Evolutionary conservation across 441 rosid species (phyloP), one percentile per base, ranked within the genome.

Genomic region (Erysimum pusillum): DNA sequence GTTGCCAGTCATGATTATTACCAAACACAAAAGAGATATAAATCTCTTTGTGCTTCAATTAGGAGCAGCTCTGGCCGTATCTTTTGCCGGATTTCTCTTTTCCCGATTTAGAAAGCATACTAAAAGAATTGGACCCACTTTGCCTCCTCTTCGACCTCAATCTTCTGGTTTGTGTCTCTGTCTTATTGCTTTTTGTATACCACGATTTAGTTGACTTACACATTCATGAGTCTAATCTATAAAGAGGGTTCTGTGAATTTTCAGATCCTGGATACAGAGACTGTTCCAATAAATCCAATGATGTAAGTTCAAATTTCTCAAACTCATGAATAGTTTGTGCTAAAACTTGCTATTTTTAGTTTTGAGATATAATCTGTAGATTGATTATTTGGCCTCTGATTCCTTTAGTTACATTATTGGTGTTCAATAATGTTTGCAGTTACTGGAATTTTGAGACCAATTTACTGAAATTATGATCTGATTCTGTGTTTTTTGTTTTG

Each of bases 1-100:
- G 49, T 52, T 6, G 28, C 42, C 28, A 76, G 71, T 38, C 31
- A 85, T 53, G 80, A 80, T 81, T 83, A 42, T 74, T 14, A 22
- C 77, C 54, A 84, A 78, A 69, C 88, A 84, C 22, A 89, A 85
- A 80, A 77, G 75, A 73, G 88, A 86, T 58, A 38, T 95, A 57
- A 89, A 79, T 70, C 81, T 90, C 20, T n/a, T 88, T 51, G 70
- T 90, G 69, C 53, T 90, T 67, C 83, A 86, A 75, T 14, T 92
- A 59, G 98, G 98, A 65, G 83, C 87, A 42, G 99, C 87, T 48
- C 41, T 95, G 3, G 86, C 90, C 31, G 74, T 95, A 46, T 91
- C 97, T 61, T 74, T 89, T 28, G 96, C 93, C 20, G 96, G 92
- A 35, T 81, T 92, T 69, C 68, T 92, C 72, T 85, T 68, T 81